Base-by-base conservation (phyloP, 495 filamentous ascomycete genomes). In the Penicillium waksmanii region DNA sequence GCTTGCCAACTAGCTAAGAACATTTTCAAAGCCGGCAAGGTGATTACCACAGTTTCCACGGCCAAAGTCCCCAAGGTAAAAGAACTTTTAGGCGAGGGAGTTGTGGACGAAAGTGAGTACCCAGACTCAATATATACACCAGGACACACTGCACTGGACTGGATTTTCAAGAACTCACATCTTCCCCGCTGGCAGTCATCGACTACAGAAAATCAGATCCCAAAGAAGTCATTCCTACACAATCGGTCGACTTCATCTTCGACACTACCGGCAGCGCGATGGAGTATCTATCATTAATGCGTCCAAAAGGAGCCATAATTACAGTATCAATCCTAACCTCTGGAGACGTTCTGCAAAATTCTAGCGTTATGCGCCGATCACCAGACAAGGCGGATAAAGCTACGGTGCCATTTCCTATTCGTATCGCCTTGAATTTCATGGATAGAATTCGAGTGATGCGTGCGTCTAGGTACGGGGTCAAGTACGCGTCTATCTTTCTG, bases 11-110 rank as follows among this genome's bases (percentile, higher is more conserved):
- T 85, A n/a, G 77, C 82, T 9, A 85, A 81, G 68, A 79, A 83
- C 46, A 74, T 82, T 13, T 80, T 83, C 62, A 68, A 74, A 11
- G 84, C 78, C 3, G 73, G 67, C 2, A 79, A 72, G 33, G 71
- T 86, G 15, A 76, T 86, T 44, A 75, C 83, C 0, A 83, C 82
- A 1, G 77, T 85, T 1, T 83, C 80, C 2, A 82, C 83, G 3
- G 38, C 66, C 11, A 86, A 87, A 65, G 57, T 86, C 3, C 63
- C 64, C n/a, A 66, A 75, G 50, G 75, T 83, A n/a, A 65, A 70
- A 27, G 54, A 75, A 61, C 60, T 73, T 7, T 65, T 84, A 9
- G 75, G 76, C 5, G 59, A 70, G 8, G 68, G 61, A 9, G 58
- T 64, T 2, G 68, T 74, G 18, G 69, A 73, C 55, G 61, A 71